Evolutionary conservation across 2,329 filamentous ascomycete species (phyloP), one percentile per base, ranked within the genome.

Genomic region (Hypoxylon sp.): DNA sequence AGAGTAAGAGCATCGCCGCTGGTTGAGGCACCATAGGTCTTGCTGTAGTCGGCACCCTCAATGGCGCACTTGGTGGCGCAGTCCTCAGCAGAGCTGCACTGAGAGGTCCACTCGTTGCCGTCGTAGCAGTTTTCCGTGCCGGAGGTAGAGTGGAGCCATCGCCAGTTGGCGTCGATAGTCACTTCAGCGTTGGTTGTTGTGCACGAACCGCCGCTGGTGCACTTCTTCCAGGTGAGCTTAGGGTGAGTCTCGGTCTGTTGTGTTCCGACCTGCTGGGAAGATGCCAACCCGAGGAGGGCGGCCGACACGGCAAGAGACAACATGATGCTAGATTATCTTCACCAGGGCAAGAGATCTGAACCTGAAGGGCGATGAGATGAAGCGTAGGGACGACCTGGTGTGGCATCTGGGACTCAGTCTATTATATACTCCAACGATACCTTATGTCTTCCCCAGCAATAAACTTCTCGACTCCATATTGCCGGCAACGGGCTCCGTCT

Each of bases 81-180:
- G 24, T 80, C 76, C 24, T 75, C 77, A 63, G 80, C 78, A 62
- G 78, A 74, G n/a, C 76, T 76, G 74, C 82, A 85, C 47, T 71
- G 2, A 17, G 55, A 66, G 10, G 79, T 83, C 75, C 76, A 77
- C 71, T 74, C 71, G 75, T 85, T 85, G 57, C 83, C 84, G 52
- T 82, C 84, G 73, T 85, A 85, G 78, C 84, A 85, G 77, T 86
- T 86, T 62, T 80, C 82, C 63, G 77, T 81, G 37, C 80, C 80
- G 10, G 71, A 71, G 51, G 77, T 78, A n/a, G 74, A 70, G 75
- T 86, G 84, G 47, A 86, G 77, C 85, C 85, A 87, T 66, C 85
- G 83, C 84, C 84, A 87, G 78, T 86, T 86, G 51, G 84, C 71
- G 71, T 87, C 85, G 72, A 87, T 78, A 51, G 85, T 84, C 35